These are phyloP conservation scores for Trichoderma asperelloides DNA, from an alignment of 495 filamentous ascomycete species.

Conservation along the genomic window DNA sequence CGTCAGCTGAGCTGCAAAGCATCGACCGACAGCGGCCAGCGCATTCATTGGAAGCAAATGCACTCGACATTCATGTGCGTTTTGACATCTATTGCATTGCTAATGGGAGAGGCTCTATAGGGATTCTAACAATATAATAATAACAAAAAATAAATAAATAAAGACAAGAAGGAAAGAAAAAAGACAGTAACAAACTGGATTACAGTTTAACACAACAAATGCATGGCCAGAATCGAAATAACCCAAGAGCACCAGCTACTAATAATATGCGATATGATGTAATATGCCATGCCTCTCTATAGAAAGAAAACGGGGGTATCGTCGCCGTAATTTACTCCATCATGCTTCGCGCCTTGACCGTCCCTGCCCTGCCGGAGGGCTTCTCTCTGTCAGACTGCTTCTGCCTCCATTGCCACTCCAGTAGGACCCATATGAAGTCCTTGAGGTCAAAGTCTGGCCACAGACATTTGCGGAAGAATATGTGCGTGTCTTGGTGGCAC, in stretches of 20 bases:
- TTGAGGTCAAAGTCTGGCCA: slow-evolving; percentile 97
- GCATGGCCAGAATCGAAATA: neutral
- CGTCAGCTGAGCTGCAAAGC: slow-evolving; percentile 6
- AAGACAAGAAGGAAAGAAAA: neutral
- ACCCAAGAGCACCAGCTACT: neutral
- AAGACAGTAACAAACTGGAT: neutral
- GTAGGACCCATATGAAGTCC: slow-evolving; percentile 83
- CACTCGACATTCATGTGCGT: no score
- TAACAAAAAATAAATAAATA: neutral
- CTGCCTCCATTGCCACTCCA: slow-evolving; percentile 80
- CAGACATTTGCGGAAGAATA: slow-evolving; percentile 82
- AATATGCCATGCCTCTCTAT: slow-evolving; percentile 5
- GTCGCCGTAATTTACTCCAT: slow-evolving; percentile 1
- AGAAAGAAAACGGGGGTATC: slow-evolving; percentile 7
- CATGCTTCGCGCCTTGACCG: slow-evolving; percentile 4
- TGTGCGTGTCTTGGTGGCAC: slow-evolving; percentile 81
- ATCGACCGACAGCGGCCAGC: neutral
- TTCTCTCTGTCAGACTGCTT: slow-evolving; percentile 40
- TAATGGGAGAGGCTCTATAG: no score
- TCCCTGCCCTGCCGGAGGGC: slow-evolving; percentile 11
- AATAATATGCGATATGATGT: slow-evolving; percentile 1
- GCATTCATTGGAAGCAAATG: no score
- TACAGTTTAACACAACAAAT: neutral
- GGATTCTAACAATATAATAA: no score
- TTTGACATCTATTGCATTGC: no score